Evolutionary conservation across 441 rosid species (phyloP).

Genomic region (Aleurites moluccanus): DNA sequence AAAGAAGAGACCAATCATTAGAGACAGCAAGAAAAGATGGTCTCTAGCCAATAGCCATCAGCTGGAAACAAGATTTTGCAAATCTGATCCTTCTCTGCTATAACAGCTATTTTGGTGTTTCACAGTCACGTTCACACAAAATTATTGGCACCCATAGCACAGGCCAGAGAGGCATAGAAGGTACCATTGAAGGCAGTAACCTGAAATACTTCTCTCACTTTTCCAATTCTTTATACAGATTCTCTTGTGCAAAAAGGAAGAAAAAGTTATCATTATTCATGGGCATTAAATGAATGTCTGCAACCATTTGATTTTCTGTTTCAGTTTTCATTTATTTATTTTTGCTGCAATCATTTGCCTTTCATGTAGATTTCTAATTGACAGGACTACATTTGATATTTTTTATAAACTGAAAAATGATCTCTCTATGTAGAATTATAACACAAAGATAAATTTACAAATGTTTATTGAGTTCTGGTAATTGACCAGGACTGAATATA

Average conservation of each 20-base stretch:
- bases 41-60: not conserved
- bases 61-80: conserved; percentile 4
- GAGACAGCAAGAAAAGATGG: not conserved
- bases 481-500: conserved; percentile 10
- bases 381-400: not conserved
- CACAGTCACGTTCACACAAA: not conserved
- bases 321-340: not conserved
- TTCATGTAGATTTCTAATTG: conserved; percentile 1
- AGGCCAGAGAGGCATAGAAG: not conserved
- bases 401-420: not conserved
- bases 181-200: not conserved
- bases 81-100: not conserved
- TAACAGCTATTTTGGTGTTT: not conserved
- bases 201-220: not conserved
- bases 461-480: conserved; percentile 1
- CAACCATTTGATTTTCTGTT: not conserved
- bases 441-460: conserved; percentile 17
- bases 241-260: not conserved
- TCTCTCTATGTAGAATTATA: not conserved
- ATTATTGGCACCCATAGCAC: not conserved
- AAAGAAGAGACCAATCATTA: not conserved
- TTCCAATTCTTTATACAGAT: not conserved
- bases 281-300: not conserved
- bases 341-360: not conserved
- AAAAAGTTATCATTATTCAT: not conserved